Evolutionary conservation across 1,284 basidiomycete species (phyloP), one percentile per base, ranked within the genome.

Genomic region (Tylopilus sp.): DNA sequence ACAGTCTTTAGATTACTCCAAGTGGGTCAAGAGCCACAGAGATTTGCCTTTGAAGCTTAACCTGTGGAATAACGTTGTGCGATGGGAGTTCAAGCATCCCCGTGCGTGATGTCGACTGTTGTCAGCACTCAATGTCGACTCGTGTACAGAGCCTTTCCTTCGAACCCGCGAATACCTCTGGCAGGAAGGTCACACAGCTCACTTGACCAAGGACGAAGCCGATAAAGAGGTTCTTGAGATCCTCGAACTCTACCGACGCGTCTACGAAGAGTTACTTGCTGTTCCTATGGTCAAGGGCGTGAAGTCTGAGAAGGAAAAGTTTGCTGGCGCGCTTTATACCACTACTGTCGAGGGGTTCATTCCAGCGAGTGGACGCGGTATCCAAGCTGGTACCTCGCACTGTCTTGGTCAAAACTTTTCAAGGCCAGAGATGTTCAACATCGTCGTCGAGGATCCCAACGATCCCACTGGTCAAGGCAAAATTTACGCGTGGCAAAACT

Each of bases 81-180:
- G 96, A 55, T 99, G 96, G 96, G 96, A 99, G 71, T 99, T 99
- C 79, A 99, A 99, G 76, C 97, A 96, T 71, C 97, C 96, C 47
- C 93, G 86, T 88, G 57, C 59, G 73, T 60, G 21, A 43, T 48
- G 4, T 1, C 36, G 41, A 16, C n/a, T 6, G 16, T 26, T 13
- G 10, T 43, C n/a, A 18, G 41, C 23, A 13, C 52, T 54, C 6
- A 41, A 43, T 28, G 15, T 37, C 15, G 12, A 42, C 55, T 15
- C 63, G 82, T 35, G 40, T 55, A 12, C 63, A 89, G 85, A 99
- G 72, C 96, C 96, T 2, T 99, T 99, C 89, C 81, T 99, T 36
- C 92, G 96, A 55, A 99, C 97, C 2, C 91, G 97, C 64, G 96
- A 99, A 74, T 99, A 98, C 81, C 76, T 99, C 30, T 99, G 97